phyloP scores from a whole-genome alignment of 129 eudicot species.

The Gnaphalium uliginosum region DNA sequence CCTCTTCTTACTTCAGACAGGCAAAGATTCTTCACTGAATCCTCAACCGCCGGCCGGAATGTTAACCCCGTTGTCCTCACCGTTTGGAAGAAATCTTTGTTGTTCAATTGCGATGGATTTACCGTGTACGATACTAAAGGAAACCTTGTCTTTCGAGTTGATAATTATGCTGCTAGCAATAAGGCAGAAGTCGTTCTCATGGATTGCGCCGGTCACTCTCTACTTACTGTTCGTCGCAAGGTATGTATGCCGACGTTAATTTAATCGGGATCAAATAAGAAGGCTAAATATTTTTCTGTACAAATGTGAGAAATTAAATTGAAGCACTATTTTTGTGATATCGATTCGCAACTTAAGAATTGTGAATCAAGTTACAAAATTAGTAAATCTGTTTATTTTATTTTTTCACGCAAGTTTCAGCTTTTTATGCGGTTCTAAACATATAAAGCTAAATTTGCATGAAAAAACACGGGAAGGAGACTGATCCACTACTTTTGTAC shows the following conservation, averaged over 20 bases:
- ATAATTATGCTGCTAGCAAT: conserved; percentile 50
- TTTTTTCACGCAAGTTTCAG: no score
- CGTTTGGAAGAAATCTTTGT: conserved; percentile 77
- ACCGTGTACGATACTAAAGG: conserved; percentile 70
- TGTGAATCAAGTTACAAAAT: not conserved
- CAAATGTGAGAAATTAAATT: not conserved
- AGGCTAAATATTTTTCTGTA: not conserved
- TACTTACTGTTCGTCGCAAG: conserved; percentile 79
- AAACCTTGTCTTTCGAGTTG: conserved; percentile 70
- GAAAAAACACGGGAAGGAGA: no score
- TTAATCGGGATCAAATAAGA: not conserved
- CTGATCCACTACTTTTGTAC: not conserved
- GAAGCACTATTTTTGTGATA: not conserved
- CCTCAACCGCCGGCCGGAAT: conserved; percentile 8
- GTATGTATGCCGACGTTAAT: conserved; percentile 19
- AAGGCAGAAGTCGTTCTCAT: conserved; percentile 57
- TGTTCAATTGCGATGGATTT: conserved; percentile 72
- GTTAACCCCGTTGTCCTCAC: conserved; percentile 41
- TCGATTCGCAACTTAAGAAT: not conserved
- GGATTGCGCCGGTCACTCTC: conserved; percentile 63
- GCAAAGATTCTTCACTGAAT: not conserved
- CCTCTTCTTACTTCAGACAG: conserved; percentile 7
- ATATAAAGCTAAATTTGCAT: no score
- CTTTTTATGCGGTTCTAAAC: no score
- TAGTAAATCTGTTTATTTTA: not conserved